Evolutionary conservation across 805 yeast species (phyloP).

Genomic region (Barnettozyma salicaria): DNA sequence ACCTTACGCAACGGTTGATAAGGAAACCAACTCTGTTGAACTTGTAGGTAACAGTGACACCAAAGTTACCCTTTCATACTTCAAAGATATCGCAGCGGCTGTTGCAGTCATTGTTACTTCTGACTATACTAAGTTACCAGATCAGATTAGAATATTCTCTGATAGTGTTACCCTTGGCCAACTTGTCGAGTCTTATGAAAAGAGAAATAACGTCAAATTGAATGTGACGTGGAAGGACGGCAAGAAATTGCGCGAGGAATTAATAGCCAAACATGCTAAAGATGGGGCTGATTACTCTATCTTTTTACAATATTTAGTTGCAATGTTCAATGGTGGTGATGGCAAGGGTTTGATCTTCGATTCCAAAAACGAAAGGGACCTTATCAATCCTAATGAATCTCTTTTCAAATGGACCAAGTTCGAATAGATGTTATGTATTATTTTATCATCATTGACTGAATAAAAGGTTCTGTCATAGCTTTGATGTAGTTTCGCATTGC

Average conservation of each 20-base stretch:
- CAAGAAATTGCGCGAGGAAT: conserved; percentile 11
- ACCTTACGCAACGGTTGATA: conserved; percentile 34
- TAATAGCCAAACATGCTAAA: conserved; percentile 6
- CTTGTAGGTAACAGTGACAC: conserved; percentile 37
- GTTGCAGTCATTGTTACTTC: conserved; percentile 37
- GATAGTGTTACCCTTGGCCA: conserved; percentile 36
- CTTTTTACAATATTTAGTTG: conserved; percentile 35
- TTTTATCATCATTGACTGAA: too few relatives aligned
- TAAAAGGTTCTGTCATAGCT: too few relatives aligned
- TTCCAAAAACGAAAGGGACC: conserved; percentile 32
- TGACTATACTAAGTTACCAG: conserved; percentile 36
- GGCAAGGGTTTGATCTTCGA: conserved; percentile 35
- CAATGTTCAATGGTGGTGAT: conserved; percentile 33
- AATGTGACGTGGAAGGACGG: conserved; percentile 31
- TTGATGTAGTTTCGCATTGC: too few relatives aligned
- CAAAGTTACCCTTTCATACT: conserved; percentile 31
- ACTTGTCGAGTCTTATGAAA: conserved; percentile 36
- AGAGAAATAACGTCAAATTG: conserved; percentile 31
- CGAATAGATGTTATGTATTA: neutral
- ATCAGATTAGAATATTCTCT: conserved; percentile 38
- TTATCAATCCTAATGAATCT: conserved; percentile 40
- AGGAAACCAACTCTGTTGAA: conserved; percentile 17
- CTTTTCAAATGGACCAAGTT: conserved; percentile 39
- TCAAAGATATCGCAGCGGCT: conserved; percentile 39
- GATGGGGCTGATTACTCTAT: conserved; percentile 29